Evolutionary conservation across 176 grass and related monocot species (phyloP).

Genomic region (Alloteropsis semialata): DNA sequence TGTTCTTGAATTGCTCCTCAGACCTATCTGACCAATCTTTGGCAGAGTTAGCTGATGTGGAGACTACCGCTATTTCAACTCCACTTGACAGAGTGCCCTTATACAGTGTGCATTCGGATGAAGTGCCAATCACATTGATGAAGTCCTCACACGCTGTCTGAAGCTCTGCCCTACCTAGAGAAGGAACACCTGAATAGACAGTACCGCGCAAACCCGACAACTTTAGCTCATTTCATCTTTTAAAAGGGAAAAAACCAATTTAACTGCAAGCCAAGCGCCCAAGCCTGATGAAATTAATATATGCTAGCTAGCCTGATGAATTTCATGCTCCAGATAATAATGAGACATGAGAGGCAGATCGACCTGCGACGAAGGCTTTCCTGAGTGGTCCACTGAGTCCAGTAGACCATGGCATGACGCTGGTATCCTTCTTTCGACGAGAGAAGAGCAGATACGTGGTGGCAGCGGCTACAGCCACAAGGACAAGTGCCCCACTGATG

Average conservation of each 20-base stretch:
- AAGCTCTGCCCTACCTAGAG: conserved; percentile 59
- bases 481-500: conserved; percentile 33
- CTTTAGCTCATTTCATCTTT: no score
- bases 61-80: conserved; percentile 76
- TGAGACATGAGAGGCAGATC: background rate
- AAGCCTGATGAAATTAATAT: background rate
- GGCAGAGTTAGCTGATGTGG: conserved; percentile 33
- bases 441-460: conserved; percentile 24
- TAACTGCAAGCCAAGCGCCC: background rate
- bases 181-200: conserved; percentile 49
- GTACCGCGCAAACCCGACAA: background rate
- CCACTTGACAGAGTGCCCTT: conserved; percentile 79
- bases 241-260: background rate
- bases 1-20: conserved; percentile 64
- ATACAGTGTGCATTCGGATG: conserved; percentile 53
- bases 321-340: background rate
- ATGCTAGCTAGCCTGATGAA: no score
- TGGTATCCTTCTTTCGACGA: conserved; percentile 46
- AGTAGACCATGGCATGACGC: conserved; percentile 58
- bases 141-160: conserved; percentile 68
- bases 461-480: conserved; percentile 21
- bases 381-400: conserved; percentile 58
- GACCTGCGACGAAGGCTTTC: conserved; percentile 66
- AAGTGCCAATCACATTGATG: conserved; percentile 69
- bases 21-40: conserved; percentile 43